Percentiles rank a stretch among this genome's conserved stretches.
These are phyloP conservation scores for Thielaviopsis populi DNA, from an alignment of 2,329 filamentous ascomycete species.

Conservation along the genomic window DNA sequence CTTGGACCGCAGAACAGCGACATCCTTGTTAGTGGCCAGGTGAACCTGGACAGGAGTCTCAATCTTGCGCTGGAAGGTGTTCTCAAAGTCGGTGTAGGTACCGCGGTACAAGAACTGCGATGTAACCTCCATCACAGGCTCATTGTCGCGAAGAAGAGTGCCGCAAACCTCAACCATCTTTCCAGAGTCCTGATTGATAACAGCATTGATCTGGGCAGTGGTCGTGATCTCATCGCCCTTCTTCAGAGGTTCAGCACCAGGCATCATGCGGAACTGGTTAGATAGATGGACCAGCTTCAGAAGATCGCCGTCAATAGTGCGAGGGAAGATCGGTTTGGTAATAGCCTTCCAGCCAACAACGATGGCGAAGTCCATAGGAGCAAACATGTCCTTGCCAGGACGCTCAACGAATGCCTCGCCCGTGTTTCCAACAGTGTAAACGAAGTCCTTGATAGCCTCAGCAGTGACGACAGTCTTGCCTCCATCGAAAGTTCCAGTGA, in stretches of 20 bases:
- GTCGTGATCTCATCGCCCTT: constrained; percentile 89
- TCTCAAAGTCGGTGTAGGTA: constrained; percentile 82
- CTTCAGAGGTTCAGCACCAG: constrained; percentile 85
- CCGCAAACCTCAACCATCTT: constrained; percentile 99
- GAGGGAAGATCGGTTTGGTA: constrained; percentile 97
- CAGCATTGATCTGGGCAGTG: constrained; percentile 88
- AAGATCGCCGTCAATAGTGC: constrained; percentile 87
- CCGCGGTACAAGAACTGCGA: constrained; percentile 97
- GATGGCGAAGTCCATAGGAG: constrained; percentile 97
- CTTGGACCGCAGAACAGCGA: constrained; percentile 88
- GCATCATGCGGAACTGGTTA: constrained; percentile 96
- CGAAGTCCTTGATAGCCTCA: constrained; percentile 93
- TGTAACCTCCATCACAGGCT: constrained; percentile 93
- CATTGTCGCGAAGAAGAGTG: constrained; percentile 70
- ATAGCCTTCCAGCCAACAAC: constrained; percentile 99
- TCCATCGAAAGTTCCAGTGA: constrained; percentile 80
- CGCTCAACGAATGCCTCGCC: constrained; percentile 94
- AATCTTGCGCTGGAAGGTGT: constrained; percentile 95
- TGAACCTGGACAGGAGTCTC: constrained; percentile 93
- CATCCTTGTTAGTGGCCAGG: constrained; percentile 73
- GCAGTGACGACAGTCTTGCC: constrained; percentile 75
- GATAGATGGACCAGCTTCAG: constrained; percentile 93
- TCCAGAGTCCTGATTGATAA: constrained; percentile 94
- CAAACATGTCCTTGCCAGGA: constrained; percentile 82
- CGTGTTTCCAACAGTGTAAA: constrained; percentile 96